A percentile compares a stretch with the other conserved stretches of the same genome.
Conservation (phyloP, 2,329 filamentous ascomycete species). For the Pseudogymnoascus sp. region DNA sequence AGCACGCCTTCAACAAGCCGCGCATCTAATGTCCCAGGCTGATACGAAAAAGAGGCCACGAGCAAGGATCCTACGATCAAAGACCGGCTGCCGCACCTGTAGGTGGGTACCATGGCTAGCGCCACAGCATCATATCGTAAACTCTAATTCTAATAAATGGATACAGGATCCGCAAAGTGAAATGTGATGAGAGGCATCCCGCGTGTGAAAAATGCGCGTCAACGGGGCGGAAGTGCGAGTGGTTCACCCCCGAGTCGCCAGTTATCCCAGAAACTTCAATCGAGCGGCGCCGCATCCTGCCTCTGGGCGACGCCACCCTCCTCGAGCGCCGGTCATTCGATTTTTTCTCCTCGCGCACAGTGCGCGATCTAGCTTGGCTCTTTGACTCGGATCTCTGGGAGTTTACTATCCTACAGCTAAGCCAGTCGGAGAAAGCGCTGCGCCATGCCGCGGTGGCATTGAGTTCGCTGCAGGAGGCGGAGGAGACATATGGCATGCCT, state of each 20-base stretch:
- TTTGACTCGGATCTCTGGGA: slow-evolving; percentile 3
- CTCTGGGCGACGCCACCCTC: background rate
- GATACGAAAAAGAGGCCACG: background rate
- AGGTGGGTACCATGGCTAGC: background rate
- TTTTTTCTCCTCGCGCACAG: background rate
- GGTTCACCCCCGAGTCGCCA: background rate
- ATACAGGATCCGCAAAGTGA: slow-evolving; percentile 9
- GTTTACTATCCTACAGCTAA: background rate
- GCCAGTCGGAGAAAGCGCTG: slow-evolving; percentile 4
- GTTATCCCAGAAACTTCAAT: background rate
- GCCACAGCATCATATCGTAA: background rate
- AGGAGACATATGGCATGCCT: slow-evolving; percentile 4
- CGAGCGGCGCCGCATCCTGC: background rate
- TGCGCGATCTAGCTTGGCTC: background rate
- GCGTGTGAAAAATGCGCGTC: slow-evolving; percentile 12
- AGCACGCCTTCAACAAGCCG: background rate
- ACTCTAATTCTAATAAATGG: background rate
- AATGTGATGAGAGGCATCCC: slow-evolving; percentile 15
- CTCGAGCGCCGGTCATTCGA: background rate
- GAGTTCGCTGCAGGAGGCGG: background rate
- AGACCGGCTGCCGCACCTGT: background rate
- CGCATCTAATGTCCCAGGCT: background rate
- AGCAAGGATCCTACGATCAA: background rate
- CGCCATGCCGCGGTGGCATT: background rate
- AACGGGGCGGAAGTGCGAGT: background rate